Conservation (phyloP, 176 grass and related monocot genomes). For the Aegilops tauschii region DNA sequence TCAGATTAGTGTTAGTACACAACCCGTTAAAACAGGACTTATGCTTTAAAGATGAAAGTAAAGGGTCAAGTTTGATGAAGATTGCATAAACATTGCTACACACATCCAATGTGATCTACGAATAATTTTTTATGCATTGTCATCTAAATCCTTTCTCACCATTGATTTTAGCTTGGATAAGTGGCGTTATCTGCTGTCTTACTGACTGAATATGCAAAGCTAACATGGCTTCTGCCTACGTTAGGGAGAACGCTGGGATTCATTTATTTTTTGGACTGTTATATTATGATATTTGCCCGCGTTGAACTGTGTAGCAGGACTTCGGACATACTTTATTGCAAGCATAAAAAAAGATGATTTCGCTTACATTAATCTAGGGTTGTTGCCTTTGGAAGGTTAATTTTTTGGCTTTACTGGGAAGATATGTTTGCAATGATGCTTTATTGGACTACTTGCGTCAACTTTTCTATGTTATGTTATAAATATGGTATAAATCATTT, state of each 20-base stretch:
- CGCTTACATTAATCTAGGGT: background rate
- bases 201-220: background rate
- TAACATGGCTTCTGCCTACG: background rate
- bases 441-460: background rate
- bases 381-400: background rate
- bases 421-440: background rate
- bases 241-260: background rate
- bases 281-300: background rate
- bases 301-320: background rate
- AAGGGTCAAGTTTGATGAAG: background rate
- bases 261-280: background rate
- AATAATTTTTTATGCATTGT: background rate
- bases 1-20: background rate
- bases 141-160: background rate
- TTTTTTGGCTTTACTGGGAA: background rate
- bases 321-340: background rate
- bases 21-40: background rate
- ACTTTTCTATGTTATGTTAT: background rate
- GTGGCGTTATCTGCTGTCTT: background rate
- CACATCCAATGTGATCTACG: background rate
- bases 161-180: background rate
- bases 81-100: background rate
- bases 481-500: constrained; percentile 14
- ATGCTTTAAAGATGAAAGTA: background rate
- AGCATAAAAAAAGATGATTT: background rate